Base-by-base conservation (phyloP, 768 basidiomycete genomes). In the Collybia mongolica region DNA sequence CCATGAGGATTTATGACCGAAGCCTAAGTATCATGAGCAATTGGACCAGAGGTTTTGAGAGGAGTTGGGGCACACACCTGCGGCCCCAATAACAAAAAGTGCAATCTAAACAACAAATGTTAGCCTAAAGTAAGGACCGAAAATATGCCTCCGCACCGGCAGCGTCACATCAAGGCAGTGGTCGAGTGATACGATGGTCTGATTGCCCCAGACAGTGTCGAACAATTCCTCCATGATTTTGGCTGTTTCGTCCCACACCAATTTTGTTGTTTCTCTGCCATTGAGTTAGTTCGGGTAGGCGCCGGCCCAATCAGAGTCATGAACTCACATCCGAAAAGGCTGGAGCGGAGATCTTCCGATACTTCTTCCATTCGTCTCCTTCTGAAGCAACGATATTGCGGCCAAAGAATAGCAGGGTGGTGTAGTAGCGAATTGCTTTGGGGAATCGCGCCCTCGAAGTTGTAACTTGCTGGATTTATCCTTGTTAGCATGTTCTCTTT, bases 311-410 rank as follows among this genome's bases (percentile, higher is more conserved):
- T 20, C 35, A 15, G 9, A 29, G 7, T 18, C 29, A 23, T 28
- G 5, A 8, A 50, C 65, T 35, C 49, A 82, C 82, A 62, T 84
- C 82, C 5, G 80, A 80, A 62, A 86, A 86, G 0, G 82, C 77
- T 17, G 84, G 82, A 1, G 81, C 81, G n/a, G 77, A 68, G 35
- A 86, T 75, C 60, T 80, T 83, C 44, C 84, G 65, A 53, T 82
- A 83, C 24, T 76, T 75, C 61, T 83, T 84, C 84, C 84, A 88
- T 52, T 80, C 72, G 3, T 80, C 77, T 15, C 78, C 80, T 57
- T 87, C 85, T 0, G 81, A 79, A 1, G 73, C 76, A 12, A 87
- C 74, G 39, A 86, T 80, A 54, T 87, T 88, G 5, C 60, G 58
- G 4, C 86, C 85, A 57, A 77, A 87, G 49, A 81, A 70, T 0